phyloP scores from a whole-genome alignment of 305 asterid species.

The Stenogyne calaminthoides region DNA sequence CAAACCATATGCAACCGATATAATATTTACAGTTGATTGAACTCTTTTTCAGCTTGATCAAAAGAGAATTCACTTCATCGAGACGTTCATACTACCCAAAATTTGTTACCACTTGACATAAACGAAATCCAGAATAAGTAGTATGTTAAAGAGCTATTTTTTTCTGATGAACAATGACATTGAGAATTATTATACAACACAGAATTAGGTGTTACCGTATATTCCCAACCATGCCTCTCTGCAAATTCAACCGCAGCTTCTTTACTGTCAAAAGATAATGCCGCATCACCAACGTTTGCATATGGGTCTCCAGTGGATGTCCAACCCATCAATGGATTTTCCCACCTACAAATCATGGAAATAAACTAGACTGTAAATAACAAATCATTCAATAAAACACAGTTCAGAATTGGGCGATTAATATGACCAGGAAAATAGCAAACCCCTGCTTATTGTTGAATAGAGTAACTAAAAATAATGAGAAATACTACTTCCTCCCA shows the following conservation, averaged over 20 bases:
- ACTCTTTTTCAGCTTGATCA: not conserved
- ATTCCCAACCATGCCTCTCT: slow-evolving; percentile 93
- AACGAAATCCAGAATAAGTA: not conserved
- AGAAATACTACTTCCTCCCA: not conserved
- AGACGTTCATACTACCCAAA: not conserved
- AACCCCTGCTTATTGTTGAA: slow-evolving; percentile 6
- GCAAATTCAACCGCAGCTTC: slow-evolving; percentile 90
- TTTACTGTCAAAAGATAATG: slow-evolving; percentile 73
- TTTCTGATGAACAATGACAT: not conserved
- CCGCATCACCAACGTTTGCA: slow-evolving; percentile 97
- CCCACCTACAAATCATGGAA: slow-evolving; percentile 62
- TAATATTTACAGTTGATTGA: not conserved
- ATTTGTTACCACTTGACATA: not conserved
- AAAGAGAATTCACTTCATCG: not conserved
- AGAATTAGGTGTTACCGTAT: slow-evolving; percentile 51
- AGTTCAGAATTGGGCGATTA: not conserved
- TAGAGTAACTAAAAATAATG: not conserved
- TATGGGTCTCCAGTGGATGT: slow-evolving; percentile 99
- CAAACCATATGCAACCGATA: not conserved
- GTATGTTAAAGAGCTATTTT: slow-evolving; percentile 4
- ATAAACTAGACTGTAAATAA: not conserved
- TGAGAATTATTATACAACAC: not conserved
- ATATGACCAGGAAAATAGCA: not conserved
- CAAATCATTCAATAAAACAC: not conserved
- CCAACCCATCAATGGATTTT: slow-evolving; percentile 99